Evolutionary conservation across 495 filamentous ascomycete species (phyloP), one percentile per base, ranked within the genome.

Genomic region (Bombardia bombarda): DNA sequence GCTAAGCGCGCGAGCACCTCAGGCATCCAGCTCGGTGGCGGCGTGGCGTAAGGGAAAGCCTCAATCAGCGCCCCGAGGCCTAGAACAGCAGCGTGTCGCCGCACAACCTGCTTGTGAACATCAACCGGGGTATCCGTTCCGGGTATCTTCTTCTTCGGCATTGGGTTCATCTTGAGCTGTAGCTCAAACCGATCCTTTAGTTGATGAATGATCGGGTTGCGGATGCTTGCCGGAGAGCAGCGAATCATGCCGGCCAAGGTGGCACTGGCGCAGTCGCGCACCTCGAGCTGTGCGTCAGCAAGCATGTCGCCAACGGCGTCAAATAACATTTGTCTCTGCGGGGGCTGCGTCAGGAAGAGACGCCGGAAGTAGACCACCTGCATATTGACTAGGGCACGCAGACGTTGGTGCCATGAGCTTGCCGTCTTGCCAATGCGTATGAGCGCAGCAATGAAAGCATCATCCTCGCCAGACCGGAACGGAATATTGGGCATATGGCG

Each of bases 361-460:
- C 88, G 84, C 32, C 92, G 86, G 79, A 97, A 99, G 70, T 95
- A 99, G 57, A 99, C 83, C 55, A 96, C 90, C 61, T 99, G 92
- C 73, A 99, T 97, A 66, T 96, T 97, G 67, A 99, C 94, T 51
- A 97, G 79, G 20, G 94, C 86, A n/a, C 92, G 81, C 28, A 99
- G 74, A 18, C 92, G 86, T 61, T 97, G 93, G 58, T 99, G 92
- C 92, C 92, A 99, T n/a, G 83, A 84, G 3, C 82, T 66, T 0
- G 90, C 83, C 9, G 79, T 84, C 52, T 82, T 85, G 30, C 93
- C 92, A 44, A 99, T 90, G 43, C 83, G 78, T 49, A 96, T 90
- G 28, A 97, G 79, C 2, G 84, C 83, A 10, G 76, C 75, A 52
- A 96, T 86, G 62, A 99, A 94, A 3, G 72, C 73, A 3, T 75